A percentile compares a stretch with the other conserved stretches of the same genome.
Evolutionary conservation across 805 yeast species (phyloP).

Genomic region (baker's yeast (Saccharomyces cerevisiae)): DNA sequence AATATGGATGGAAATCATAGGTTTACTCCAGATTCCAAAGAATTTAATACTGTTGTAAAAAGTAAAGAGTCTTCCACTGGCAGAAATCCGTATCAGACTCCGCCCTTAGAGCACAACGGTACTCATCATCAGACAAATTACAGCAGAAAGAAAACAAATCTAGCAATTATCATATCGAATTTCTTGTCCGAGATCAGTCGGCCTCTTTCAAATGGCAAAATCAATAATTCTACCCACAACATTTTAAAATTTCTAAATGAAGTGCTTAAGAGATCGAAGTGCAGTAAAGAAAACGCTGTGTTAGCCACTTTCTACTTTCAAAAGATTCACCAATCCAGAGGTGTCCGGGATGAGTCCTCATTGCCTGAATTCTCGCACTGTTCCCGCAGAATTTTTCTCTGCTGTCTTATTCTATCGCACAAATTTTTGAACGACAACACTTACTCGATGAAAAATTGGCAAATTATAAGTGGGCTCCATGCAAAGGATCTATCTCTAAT

Average conservation of each 20-base stretch:
- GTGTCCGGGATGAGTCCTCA: neutral
- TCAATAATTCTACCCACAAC: conserved; percentile 11
- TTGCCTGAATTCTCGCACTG: conserved; percentile 22
- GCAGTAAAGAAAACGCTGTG: conserved; percentile 12
- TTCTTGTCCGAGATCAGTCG: neutral
- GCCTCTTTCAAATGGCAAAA: conserved; percentile 9
- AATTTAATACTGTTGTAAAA: neutral
- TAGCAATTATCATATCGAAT: neutral
- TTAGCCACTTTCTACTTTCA: conserved; percentile 17
- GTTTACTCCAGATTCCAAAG: neutral
- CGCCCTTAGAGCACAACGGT: neutral
- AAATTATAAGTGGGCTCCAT: conserved; percentile 17
- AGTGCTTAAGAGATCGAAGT: conserved; percentile 21
- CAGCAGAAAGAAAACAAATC: neutral
- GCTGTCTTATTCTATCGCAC: conserved; percentile 21
- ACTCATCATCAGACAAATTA: neutral
- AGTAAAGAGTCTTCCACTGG: neutral
- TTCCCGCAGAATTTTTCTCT: conserved; percentile 19
- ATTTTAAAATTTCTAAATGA: conserved; percentile 13
- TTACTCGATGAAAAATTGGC: conserved; percentile 23
- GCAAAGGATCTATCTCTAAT: conserved; percentile 13
- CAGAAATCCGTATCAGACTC: neutral
- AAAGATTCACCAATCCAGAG: conserved; percentile 5
- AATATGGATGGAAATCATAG: neutral
- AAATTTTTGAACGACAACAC: conserved; percentile 24